A percentile compares a stretch with the other conserved stretches of the same genome.
Evolutionary conservation across 1,284 basidiomycete genomes (phyloP).

Genomic region (Pseudozyma tsukubaensis): DNA sequence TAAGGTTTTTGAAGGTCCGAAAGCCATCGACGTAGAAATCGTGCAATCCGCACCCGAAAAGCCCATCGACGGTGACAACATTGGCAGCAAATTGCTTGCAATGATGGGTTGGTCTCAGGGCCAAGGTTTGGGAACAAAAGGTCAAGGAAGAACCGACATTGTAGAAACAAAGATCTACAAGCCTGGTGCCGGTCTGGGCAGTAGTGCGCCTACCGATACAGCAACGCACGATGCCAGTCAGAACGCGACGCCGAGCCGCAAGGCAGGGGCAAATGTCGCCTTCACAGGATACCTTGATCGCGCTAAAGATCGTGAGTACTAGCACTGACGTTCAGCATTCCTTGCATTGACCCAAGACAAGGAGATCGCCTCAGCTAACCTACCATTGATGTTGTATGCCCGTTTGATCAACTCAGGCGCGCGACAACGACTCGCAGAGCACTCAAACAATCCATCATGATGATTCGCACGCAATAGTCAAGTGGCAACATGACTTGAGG

Average conservation of each 20-base stretch:
- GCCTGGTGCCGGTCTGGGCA: conserved; percentile 43
- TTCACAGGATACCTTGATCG: conserved; percentile 30
- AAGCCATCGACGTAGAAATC: not conserved
- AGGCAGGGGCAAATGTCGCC: conserved; percentile 1
- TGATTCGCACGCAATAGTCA: not conserved
- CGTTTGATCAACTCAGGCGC: conserved; percentile 11
- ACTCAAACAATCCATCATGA: conserved; percentile 4
- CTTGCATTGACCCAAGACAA: no score
- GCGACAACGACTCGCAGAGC: conserved; percentile 26
- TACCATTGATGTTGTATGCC: not conserved
- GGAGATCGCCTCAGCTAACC: not conserved
- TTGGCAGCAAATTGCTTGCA: conserved; percentile 44
- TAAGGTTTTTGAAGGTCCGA: conserved; percentile 32
- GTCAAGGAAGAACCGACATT: conserved; percentile 32
- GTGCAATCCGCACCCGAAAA: conserved; percentile 33
- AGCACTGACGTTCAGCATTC: no score
- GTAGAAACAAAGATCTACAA: conserved; percentile 49
- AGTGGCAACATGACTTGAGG: no score
- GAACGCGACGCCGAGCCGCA: not conserved
- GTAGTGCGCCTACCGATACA: conserved; percentile 11
- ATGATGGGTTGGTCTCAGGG: conserved; percentile 53
- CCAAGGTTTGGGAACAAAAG: conserved; percentile 30
- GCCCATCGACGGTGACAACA: conserved; percentile 39
- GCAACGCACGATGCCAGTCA: not conserved
- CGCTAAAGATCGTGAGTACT: conserved; percentile 33